Evolutionary conservation across 768 basidiomycete species (phyloP), one percentile per base, ranked within the genome.

Genomic region (Suillus discolor): DNA sequence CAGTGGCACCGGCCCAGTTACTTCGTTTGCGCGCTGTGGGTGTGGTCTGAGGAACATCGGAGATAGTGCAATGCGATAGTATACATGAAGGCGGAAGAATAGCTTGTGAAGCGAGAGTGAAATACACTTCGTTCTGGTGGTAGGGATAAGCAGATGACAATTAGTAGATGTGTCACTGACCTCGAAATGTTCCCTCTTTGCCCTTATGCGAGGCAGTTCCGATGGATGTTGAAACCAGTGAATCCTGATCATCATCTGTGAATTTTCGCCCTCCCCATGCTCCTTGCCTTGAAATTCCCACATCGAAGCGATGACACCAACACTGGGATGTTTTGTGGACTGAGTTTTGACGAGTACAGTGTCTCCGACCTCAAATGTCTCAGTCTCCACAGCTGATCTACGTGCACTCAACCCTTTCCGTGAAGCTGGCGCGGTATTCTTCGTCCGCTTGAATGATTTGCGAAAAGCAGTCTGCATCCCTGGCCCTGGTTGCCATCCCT

Each of bases 151-250:
- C 16, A 28, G 12, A 54, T n/a, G 18, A 63, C 16, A 38, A 54
- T 23, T 51, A 66, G 11, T 41, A 57, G 9, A 54, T 36, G 53
- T 39, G 55, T 61, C 23, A 72, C 83, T 57, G 63, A 92, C 92
- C 77, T 89, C 82, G 54, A 78, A 71, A 72, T 89, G 84, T 20
- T 86, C 84, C 51, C 91, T 82, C 67, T 85, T 84, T 1, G 85
- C 86, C 15, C 91, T 81, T 62, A 87, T 77, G 31, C 77, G 77
- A 8, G 91, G 83, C 65, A 93, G 78, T 72, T 93, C 87, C 0
- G 78, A 75, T 1, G 90, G 91, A 39, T 87, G 78, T 67, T 91
- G 77, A 70, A 93, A 94, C 92, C 91, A 94, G 69, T 92, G 92
- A 28, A 93, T 76, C 34, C 84, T 82, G 28, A 90, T 75, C 63